Base-by-base conservation (phyloP, 2,329 filamentous ascomycete genomes). In the Neospermospora avenae region DNA sequence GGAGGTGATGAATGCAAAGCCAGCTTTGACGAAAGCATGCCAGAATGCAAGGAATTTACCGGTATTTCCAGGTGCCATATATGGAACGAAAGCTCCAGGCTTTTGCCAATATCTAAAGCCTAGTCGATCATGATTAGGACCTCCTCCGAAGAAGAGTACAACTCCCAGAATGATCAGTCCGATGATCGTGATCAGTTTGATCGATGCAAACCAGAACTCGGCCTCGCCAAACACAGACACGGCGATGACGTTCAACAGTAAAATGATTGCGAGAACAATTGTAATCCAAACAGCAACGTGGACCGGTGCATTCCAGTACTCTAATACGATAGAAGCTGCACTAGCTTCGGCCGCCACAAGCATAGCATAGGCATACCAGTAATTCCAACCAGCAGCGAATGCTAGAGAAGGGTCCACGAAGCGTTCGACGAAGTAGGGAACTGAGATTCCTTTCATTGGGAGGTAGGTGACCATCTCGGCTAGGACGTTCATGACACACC, bases 231-330 rank as follows among this genome's bases (percentile, higher is more conserved):
- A 62, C 52, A 62, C 59, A 0, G 56, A 55, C 0, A 62, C 60
- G 10, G 56, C 57, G n/a, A 62, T 58, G 10, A 62, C 46, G 41
- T 62, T 62, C 20, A 62, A 34, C 3, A 59, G 31, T 11, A 62
- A 28, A 6, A 62, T 59, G 18, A 58, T 58, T 3, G 52, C 45
- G 25, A 62, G 20, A 3, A 58, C 60, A n/a, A 62, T 52, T 4
- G 56, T 58, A 11, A 62, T 62, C 52, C 56, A 58, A 13, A 62
- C 46, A 16, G 60, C 60, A n/a, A 81, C 73, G 24, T 77, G 77
- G 22, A 84, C 78, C 2, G 75, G 73, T 1, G 76, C 74, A 10
- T 80, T 74, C 85, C 84, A 88, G 69, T 86, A 88, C 54, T 84
- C 77, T 57, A 87, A 77, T 22, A 87, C 75, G 61, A 86, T 79